phyloP scores from a whole-genome alignment of 306 rosid species.

The Inga laurina region DNA sequence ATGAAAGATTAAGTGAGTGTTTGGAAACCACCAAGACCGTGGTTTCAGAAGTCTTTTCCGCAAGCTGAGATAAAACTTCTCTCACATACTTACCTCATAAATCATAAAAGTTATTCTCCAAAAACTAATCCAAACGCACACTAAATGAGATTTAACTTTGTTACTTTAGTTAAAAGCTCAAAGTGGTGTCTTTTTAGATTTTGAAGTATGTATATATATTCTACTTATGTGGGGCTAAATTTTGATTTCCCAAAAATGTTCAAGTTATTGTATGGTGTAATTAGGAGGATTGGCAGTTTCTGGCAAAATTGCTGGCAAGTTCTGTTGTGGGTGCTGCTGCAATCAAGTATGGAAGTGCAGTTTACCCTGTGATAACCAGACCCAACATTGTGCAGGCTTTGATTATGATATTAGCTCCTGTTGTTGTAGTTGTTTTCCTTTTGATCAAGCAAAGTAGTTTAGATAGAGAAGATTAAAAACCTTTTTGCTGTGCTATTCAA shows the following conservation, averaged over 20 bases:
- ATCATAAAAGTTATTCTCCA: too few species aligned
- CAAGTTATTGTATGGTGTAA: neutral
- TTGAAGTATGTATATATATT: neutral
- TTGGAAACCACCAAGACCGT: too few species aligned
- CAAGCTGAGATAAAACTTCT: too few species aligned
- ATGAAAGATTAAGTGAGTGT: neutral
- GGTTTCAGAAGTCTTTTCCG: too few species aligned
- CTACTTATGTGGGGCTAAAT: neutral
- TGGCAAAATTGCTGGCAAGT: constrained; percentile 51
- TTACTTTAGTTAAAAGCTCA: neutral
- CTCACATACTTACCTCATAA: too few species aligned
- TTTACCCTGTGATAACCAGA: constrained; percentile 68
- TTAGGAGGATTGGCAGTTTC: constrained; percentile 64
- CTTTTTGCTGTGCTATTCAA: neutral
- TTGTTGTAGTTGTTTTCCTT: constrained; percentile 56
- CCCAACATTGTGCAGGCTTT: constrained; percentile 75
- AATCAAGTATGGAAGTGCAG: constrained; percentile 74
- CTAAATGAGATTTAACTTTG: neutral
- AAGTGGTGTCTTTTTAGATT: neutral
- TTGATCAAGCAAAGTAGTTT: constrained; percentile 56
- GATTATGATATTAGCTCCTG: constrained; percentile 55
- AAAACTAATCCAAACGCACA: too few species aligned
- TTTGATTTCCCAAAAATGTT: neutral
- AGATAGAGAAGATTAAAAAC: constrained; percentile 17
- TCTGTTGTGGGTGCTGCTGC: constrained; percentile 61